These are phyloP conservation scores for Tephrocybe sp. DNA, from an alignment of 768 basidiomycete species.

Conservation along the genomic window DNA sequence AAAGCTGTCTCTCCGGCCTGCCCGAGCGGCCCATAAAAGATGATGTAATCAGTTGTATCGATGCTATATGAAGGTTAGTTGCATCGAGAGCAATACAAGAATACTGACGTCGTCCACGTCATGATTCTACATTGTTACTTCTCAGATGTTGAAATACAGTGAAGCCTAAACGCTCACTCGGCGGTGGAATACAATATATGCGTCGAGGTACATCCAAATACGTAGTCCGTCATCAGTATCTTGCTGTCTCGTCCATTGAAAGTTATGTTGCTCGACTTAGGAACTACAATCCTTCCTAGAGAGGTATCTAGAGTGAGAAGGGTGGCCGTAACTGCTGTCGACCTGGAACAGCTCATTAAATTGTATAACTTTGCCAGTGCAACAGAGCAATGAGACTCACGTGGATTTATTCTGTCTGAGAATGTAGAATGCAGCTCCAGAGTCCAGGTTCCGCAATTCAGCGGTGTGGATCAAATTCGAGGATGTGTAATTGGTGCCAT, in stretches of 20 bases:
- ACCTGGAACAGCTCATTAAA: constrained; percentile 26
- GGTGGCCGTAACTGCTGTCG: constrained; percentile 43
- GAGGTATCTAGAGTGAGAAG: constrained; percentile 45
- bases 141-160: not conserved
- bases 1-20: constrained; percentile 47
- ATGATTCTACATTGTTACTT: constrained; percentile 35
- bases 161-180: constrained; percentile 32
- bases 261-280: constrained; percentile 36
- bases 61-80: constrained; percentile 28
- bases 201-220: constrained; percentile 35
- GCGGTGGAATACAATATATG: constrained; percentile 46
- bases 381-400: constrained; percentile 22
- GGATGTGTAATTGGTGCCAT: constrained; percentile 51
- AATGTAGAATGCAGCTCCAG: constrained; percentile 48
- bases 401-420: constrained; percentile 44
- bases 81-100: not conserved
- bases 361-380: not conserved
- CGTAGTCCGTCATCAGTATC: constrained; percentile 48
- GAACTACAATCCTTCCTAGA: constrained; percentile 36
- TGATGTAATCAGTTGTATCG: constrained; percentile 39
- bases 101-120: constrained; percentile 53
- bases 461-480: constrained; percentile 43
- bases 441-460: constrained; percentile 45
- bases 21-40: constrained; percentile 40
- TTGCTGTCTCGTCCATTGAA: constrained; percentile 51